phyloP scores from a whole-genome alignment of 2,329 filamentous ascomycete genomes.

The Rutstroemia sp. region DNA sequence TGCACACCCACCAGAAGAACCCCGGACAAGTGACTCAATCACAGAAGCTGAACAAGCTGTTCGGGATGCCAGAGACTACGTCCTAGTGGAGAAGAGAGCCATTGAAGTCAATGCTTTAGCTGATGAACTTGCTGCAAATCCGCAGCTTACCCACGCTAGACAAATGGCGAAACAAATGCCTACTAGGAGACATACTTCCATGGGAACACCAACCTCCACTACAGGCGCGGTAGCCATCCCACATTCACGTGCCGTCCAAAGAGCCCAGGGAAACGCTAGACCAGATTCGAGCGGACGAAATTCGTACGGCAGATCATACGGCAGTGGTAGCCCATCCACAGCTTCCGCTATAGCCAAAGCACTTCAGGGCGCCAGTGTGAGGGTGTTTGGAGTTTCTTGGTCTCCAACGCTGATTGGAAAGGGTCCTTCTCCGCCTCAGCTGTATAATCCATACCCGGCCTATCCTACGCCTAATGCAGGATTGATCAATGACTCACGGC shows the following conservation, averaged over 20 bases:
- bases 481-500: slow-evolving; percentile 60
- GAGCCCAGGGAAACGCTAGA: slow-evolving; percentile 57
- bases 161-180: slow-evolving; percentile 42
- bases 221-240: slow-evolving; percentile 63
- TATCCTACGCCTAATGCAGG: slow-evolving; percentile 66
- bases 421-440: slow-evolving; percentile 63
- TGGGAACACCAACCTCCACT: slow-evolving; percentile 60
- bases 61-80: slow-evolving; percentile 89
- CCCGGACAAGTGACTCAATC: slow-evolving; percentile 36
- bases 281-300: slow-evolving; percentile 57
- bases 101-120: slow-evolving; percentile 97
- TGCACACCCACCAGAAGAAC: slow-evolving; percentile 6
- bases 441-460: slow-evolving; percentile 75
- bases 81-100: slow-evolving; percentile 87
- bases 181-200: slow-evolving; percentile 68
- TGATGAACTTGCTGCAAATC: slow-evolving; percentile 84
- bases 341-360: slow-evolving; percentile 93
- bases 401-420: slow-evolving; percentile 53
- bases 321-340: slow-evolving; percentile 53
- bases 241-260: slow-evolving; percentile 65
- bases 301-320: slow-evolving; percentile 61
- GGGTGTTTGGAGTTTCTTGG: slow-evolving; percentile 65
- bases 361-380: slow-evolving; percentile 80
- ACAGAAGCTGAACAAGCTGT: slow-evolving; percentile 59
- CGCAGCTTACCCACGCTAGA: slow-evolving; percentile 36